Evolutionary conservation across 768 basidiomycete species (phyloP).

Genomic region (Kwoniella dendrophila): DNA sequence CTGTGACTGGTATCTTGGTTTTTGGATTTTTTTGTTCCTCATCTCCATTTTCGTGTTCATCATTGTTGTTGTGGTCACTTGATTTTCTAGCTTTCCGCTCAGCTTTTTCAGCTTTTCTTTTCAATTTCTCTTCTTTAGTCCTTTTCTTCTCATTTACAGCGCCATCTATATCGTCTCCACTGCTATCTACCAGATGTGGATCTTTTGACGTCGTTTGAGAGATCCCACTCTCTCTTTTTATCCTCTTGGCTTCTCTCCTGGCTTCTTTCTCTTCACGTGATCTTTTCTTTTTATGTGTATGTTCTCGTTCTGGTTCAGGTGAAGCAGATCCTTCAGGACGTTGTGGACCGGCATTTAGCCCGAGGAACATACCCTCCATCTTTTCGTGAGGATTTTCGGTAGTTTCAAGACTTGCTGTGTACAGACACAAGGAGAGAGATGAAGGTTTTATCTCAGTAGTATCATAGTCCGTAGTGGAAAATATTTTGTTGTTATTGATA

Average conservation of each 20-base stretch:
- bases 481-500: too few species aligned
- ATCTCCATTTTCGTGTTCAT: neutral
- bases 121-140: conserved; percentile 8
- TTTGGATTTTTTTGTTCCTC: neutral
- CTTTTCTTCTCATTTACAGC: neutral
- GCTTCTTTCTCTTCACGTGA: conserved; percentile 14
- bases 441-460: too few species aligned
- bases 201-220: neutral
- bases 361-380: conserved; percentile 9
- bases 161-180: neutral
- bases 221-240: conserved; percentile 3
- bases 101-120: conserved; percentile 5
- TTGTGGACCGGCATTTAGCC: neutral
- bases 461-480: too few species aligned
- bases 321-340: neutral
- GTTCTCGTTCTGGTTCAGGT: neutral
- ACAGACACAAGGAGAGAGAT: too few species aligned
- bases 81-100: conserved; percentile 4
- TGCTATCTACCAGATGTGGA: too few species aligned
- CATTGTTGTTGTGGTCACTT: neutral
- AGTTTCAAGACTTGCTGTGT: too few species aligned
- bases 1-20: neutral
- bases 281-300: conserved; percentile 4
- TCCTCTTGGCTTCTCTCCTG: conserved; percentile 9
- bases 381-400: neutral